A percentile compares a stretch with the other conserved stretches of the same genome.
Conservation (phyloP, 352 stramenopile species). For the Globisporangium nodosum region DNA sequence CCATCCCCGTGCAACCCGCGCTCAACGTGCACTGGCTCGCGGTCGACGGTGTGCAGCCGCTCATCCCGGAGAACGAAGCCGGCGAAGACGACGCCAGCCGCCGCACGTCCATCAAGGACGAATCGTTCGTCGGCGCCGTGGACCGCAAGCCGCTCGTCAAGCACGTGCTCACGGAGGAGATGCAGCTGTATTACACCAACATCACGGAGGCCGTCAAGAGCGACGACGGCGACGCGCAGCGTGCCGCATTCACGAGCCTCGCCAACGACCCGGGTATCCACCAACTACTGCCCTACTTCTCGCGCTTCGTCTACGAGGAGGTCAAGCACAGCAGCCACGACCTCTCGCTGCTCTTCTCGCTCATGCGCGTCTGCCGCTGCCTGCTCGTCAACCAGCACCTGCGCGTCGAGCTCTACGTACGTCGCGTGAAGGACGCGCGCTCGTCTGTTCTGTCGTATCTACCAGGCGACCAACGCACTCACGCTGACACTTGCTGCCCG, state of each 20-base stretch:
- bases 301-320: slow-evolving; percentile 85
- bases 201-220: slow-evolving; percentile 79
- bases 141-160: slow-evolving; percentile 79
- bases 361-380: slow-evolving; percentile 88
- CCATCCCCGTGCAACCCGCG: slow-evolving; percentile 63
- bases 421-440: slow-evolving; percentile 9
- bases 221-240: slow-evolving; percentile 65
- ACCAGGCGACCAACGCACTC: neutral
- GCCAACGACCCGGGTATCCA: slow-evolving; percentile 84
- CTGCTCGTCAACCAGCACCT: slow-evolving; percentile 89
- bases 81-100: slow-evolving; percentile 62
- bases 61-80: slow-evolving; percentile 82
- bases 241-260: slow-evolving; percentile 73
- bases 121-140: slow-evolving; percentile 59
- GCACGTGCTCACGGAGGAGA: slow-evolving; percentile 85
- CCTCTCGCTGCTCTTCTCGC: slow-evolving; percentile 65
- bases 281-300: slow-evolving; percentile 87
- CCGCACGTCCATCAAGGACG: slow-evolving; percentile 71
- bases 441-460: neutral
- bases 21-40: slow-evolving; percentile 82
- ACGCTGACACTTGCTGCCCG: neutral
- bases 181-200: slow-evolving; percentile 89
- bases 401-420: slow-evolving; percentile 91
- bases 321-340: slow-evolving; percentile 83
- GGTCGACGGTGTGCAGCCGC: slow-evolving; percentile 74